phyloP scores from a whole-genome alignment of 2,329 filamentous ascomycete species.

The Fusarium sp. region DNA sequence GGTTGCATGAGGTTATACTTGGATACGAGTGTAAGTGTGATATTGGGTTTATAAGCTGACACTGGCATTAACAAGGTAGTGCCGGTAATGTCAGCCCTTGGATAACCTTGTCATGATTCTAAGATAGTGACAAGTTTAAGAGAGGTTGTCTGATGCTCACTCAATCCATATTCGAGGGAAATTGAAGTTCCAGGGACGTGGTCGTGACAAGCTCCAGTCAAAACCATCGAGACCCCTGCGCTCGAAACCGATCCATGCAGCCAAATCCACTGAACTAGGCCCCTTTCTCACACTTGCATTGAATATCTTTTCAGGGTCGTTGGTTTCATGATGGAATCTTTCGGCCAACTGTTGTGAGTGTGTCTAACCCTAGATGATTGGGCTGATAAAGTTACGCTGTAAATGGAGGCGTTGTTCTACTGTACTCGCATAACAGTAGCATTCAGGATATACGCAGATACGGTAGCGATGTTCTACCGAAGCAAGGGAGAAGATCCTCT shows the following conservation, averaged over 20 bases:
- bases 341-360: slow-evolving; percentile 2
- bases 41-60: slow-evolving; percentile 3
- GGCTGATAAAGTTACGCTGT: neutral
- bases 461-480: slow-evolving; percentile 1
- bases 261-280: slow-evolving; percentile 31
- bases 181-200: slow-evolving; percentile 41
- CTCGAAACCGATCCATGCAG: slow-evolving; percentile 33
- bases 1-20: neutral
- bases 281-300: slow-evolving; percentile 38
- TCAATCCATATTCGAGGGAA: slow-evolving; percentile 21
- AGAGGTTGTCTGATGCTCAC: slow-evolving; percentile 6
- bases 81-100: neutral
- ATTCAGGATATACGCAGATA: neutral
- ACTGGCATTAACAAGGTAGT: neutral
- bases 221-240: slow-evolving; percentile 30
- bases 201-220: slow-evolving; percentile 41
- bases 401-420: neutral
- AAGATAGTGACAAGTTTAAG: neutral
- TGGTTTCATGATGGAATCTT: slow-evolving; percentile 43
- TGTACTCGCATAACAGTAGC: neutral
- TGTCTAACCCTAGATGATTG: neutral
- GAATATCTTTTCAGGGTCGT: slow-evolving; percentile 29
- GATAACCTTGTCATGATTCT: neutral
- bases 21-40: neutral
- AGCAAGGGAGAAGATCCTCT: slow-evolving; percentile 25